phyloP scores from a whole-genome alignment of 106 monocot genomes.

The Narthecium ossifragum region DNA sequence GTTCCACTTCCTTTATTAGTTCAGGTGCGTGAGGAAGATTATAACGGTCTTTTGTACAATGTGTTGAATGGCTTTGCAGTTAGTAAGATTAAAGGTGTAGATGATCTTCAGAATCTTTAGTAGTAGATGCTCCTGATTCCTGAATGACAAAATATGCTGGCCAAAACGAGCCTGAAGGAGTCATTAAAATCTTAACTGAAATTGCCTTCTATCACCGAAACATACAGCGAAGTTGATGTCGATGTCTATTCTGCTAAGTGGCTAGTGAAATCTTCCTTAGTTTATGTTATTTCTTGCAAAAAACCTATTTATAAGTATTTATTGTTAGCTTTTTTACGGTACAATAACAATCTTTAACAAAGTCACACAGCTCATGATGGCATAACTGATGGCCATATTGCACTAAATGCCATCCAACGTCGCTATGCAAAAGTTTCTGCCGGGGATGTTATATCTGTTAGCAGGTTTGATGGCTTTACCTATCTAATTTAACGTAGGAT shows the following conservation, averaged over 20 bases:
- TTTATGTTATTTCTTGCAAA: not conserved
- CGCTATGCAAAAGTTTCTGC: constrained; percentile 74
- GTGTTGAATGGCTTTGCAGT: too few species aligned
- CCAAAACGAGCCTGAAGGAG: not conserved
- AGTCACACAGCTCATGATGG: constrained; percentile 44
- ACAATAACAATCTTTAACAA: constrained; percentile 40
- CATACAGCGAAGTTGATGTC: not conserved
- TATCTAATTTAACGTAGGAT: not conserved
- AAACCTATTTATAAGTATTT: not conserved
- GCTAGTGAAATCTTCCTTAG: not conserved
- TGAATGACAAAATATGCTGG: too few species aligned
- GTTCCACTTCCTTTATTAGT: too few species aligned
- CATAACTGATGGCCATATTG: constrained; percentile 43
- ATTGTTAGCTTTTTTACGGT: not conserved
- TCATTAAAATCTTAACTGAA: not conserved
- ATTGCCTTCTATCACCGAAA: too few species aligned
- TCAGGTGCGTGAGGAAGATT: too few species aligned
- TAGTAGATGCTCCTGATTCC: too few species aligned
- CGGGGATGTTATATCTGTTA: constrained; percentile 61
- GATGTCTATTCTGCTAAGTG: not conserved
- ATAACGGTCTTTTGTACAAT: too few species aligned
- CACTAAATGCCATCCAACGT: constrained; percentile 81
- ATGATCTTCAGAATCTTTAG: too few species aligned
- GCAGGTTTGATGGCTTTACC: constrained; percentile 34
- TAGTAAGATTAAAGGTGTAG: too few species aligned